Percentiles rank a stretch among this genome's conserved stretches.
Evolutionary conservation across 192 early-diverging fungal genomes (phyloP).

Genomic region (Coemansia sp.): DNA sequence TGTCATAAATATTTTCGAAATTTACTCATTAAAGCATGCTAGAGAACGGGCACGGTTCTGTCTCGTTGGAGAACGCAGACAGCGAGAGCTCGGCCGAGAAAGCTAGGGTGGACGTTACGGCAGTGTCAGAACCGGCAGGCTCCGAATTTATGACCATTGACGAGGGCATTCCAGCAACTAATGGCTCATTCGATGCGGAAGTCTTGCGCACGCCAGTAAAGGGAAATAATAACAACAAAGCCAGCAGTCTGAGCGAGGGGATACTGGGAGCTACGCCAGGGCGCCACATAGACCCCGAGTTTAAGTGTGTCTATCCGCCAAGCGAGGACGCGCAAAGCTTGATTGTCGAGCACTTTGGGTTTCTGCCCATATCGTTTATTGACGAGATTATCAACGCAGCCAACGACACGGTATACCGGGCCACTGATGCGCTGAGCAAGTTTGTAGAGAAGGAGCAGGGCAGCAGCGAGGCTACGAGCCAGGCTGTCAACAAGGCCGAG

Average conservation of each 20-base stretch:
- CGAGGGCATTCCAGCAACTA: not conserved
- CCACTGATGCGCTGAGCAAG: conserved; percentile 63
- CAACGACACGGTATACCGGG: conserved; percentile 70
- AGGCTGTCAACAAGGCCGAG: conserved; percentile 69
- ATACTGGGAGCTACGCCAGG: conserved; percentile 41
- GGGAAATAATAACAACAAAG: not conserved
- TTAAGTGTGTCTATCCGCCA: conserved; percentile 48
- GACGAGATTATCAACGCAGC: conserved; percentile 79
- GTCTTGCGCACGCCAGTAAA: conserved; percentile 14
- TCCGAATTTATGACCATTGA: not conserved
- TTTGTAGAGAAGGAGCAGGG: conserved; percentile 63
- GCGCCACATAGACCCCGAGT: conserved; percentile 25
- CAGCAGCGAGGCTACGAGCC: conserved; percentile 42
- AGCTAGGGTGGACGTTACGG: not conserved
- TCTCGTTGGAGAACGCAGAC: not conserved
- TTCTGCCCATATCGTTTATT: conserved; percentile 73
- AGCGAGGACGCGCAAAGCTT: conserved; percentile 47
- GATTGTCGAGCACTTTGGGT: conserved; percentile 77
- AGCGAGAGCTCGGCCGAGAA: not conserved
- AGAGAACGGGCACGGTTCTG: not conserved
- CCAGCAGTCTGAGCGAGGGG: conserved; percentile 14
- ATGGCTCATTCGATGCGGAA: not conserved
- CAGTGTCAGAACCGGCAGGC: not conserved
- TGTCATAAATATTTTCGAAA: not conserved
- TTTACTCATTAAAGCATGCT: not conserved